These are phyloP conservation scores for Alternaria novae-zelandiae DNA, from an alignment of 2,329 filamentous ascomycete genomes.

Conservation along the genomic window DNA sequence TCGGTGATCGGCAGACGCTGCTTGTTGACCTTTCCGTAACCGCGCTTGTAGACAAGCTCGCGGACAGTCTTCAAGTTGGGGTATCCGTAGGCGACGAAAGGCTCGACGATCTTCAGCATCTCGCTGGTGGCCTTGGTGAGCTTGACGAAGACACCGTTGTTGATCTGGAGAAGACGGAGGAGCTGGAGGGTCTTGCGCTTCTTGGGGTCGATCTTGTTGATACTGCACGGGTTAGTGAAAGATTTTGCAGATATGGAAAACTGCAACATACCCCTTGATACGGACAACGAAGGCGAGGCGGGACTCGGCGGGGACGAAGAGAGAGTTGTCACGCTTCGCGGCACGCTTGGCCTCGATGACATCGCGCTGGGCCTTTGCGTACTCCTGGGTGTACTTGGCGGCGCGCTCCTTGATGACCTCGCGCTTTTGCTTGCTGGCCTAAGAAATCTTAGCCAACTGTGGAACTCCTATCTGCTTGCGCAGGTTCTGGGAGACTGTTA, in stretches of 20 bases:
- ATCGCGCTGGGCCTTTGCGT: slow-evolving; percentile 95
- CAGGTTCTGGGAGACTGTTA: slow-evolving; percentile 54
- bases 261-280: slow-evolving; percentile 83
- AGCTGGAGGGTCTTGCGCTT: slow-evolving; percentile 99
- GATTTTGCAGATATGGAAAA: background rate
- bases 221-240: slow-evolving; percentile 64
- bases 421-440: slow-evolving; percentile 99
- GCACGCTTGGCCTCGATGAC: slow-evolving; percentile 92
- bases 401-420: slow-evolving; percentile 99
- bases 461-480: slow-evolving; percentile 46
- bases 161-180: slow-evolving; percentile 99
- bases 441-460: slow-evolving; percentile 51
- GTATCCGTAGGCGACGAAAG: slow-evolving; percentile 99
- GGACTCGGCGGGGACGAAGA: slow-evolving; percentile 93
- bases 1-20: slow-evolving; percentile 96
- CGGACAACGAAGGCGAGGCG: slow-evolving; percentile 98
- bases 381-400: slow-evolving; percentile 99
- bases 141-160: slow-evolving; percentile 98
- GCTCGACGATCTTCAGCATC: slow-evolving; percentile 98
- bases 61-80: slow-evolving; percentile 99
- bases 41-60: slow-evolving; percentile 98
- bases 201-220: slow-evolving; percentile 99
- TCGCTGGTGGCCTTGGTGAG: slow-evolving; percentile 97
- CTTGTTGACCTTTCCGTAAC: slow-evolving; percentile 99
- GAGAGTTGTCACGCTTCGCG: slow-evolving; percentile 89